phyloP scores from a whole-genome alignment of 2,329 filamentous ascomycete genomes.

The Alternaria ethzedia region DNA sequence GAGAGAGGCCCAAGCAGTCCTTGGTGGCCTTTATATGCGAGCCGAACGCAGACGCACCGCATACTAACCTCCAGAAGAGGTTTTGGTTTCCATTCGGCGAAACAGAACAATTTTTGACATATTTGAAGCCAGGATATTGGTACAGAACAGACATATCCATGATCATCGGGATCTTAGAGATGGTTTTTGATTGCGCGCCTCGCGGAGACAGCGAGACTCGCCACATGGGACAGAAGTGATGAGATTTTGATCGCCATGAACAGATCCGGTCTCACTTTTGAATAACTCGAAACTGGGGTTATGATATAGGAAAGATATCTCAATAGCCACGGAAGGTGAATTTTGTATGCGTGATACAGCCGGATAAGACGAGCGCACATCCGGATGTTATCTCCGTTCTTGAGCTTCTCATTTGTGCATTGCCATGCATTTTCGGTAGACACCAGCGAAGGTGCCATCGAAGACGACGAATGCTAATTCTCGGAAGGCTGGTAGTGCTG shows the following conservation, averaged over 20 bases:
- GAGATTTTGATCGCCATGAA: no score
- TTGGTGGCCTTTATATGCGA: not conserved
- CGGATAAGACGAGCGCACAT: not conserved
- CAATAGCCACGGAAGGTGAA: not conserved
- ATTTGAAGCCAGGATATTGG: not conserved
- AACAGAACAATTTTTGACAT: not conserved
- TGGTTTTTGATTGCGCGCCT: not conserved
- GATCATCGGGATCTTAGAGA: fast-evolving
- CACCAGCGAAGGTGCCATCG: no score
- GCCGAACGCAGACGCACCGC: not conserved
- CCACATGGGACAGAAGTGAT: not conserved
- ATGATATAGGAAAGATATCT: not conserved
- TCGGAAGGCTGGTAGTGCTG: not conserved
- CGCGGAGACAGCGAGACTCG: not conserved
- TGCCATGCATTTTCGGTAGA: no score
- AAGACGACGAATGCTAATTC: no score
- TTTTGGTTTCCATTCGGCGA: not conserved
- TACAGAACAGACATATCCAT: not conserved
- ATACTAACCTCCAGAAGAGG: fast-evolving
- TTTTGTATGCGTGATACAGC: not conserved
- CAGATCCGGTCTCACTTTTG: no score
- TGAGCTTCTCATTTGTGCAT: no score
- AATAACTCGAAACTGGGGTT: not conserved
- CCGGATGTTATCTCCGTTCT: no score
- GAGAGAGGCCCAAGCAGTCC: no score